Evolutionary conservation across 2,329 filamentous ascomycete species (phyloP).

Genomic region (Ilyonectria sp.): DNA sequence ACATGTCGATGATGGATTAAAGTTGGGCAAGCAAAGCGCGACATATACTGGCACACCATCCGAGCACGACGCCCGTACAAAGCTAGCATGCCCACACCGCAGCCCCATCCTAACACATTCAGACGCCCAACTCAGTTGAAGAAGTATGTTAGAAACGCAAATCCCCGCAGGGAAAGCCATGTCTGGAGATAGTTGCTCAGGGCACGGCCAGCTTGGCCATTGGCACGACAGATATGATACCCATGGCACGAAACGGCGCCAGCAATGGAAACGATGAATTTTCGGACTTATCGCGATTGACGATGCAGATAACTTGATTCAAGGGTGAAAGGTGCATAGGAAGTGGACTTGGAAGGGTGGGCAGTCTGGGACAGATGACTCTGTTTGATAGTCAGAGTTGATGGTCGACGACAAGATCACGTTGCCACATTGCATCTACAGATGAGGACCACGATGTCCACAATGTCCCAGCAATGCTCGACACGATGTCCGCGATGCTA

Average conservation of each 20-base stretch:
- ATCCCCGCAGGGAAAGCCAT: background rate
- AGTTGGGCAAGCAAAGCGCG: background rate
- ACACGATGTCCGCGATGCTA: background rate
- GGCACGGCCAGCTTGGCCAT: slow-evolving; percentile 15
- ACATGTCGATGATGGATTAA: slow-evolving; percentile 47
- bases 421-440: slow-evolving; percentile 16
- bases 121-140: slow-evolving; percentile 2
- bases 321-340: slow-evolving; percentile 16
- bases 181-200: slow-evolving; percentile 6
- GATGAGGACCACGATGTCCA: slow-evolving; percentile 19
- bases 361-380: background rate
- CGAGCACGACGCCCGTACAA: background rate
- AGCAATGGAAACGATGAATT: slow-evolving; percentile 30
- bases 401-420: slow-evolving; percentile 1
- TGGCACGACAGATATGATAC: slow-evolving; percentile 43
- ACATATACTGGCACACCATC: background rate
- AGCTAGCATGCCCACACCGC: background rate
- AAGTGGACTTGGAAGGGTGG: background rate
- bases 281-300: slow-evolving; percentile 12
- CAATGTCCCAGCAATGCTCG: background rate
- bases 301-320: slow-evolving; percentile 16
- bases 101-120: background rate
- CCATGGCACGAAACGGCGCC: slow-evolving; percentile 37
- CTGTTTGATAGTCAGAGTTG: background rate
- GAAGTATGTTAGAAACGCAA: background rate